Base-by-base conservation (phyloP, 2,329 filamentous ascomycete genomes). In the Grosmannia penicillata region DNA sequence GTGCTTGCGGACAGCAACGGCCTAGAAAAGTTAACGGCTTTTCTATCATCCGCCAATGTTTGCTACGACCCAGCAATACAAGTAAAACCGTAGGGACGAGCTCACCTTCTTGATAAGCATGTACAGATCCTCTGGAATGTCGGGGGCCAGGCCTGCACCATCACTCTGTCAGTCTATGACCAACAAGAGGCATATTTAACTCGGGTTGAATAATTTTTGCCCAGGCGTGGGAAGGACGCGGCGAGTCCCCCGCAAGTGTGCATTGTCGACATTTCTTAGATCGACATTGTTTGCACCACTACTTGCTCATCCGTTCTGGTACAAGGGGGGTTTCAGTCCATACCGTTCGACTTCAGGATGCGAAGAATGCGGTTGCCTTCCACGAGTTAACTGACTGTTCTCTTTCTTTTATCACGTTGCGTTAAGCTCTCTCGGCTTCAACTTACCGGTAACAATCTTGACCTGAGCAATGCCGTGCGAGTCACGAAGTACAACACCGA, bases 101-200 rank as follows among this genome's bases (percentile, higher is more conserved):
- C 56, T 45, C 62, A 93, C 89, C 86, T 98, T 98, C 83, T 95
- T 95, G 84, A 96, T 96, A 66, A 96, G 75, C 83, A 94, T 93
- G 82, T 96, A 98, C 54, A 96, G 82, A 70, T 98, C 91, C 79
- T 98, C 91, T 62, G 93, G 91, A 57, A 98, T 80, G 66, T 96
- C 87, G 64, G 93, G 91, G 56, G 91, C 89, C 63, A 98, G 86
- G 73, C 91, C 91, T 98, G 72, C 72, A 62, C 70, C 62, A 79
- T 93, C 86, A 75, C 86, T 87, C 82, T 78, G 83, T 91, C 83
- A 91, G 84, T 78, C 76, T 69, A 66, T 56, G 71, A 89, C 84
- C 83, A 82, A 76, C 70, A 81, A 87, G 82, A 85, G 84, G 84
- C 83, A 77, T 66, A 53, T n/a, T n/a, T n/a, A n/a, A n/a, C n/a